These are phyloP conservation scores for Albatrellus ellisii DNA, from an alignment of 768 basidiomycete genomes.

Conservation along the genomic window DNA sequence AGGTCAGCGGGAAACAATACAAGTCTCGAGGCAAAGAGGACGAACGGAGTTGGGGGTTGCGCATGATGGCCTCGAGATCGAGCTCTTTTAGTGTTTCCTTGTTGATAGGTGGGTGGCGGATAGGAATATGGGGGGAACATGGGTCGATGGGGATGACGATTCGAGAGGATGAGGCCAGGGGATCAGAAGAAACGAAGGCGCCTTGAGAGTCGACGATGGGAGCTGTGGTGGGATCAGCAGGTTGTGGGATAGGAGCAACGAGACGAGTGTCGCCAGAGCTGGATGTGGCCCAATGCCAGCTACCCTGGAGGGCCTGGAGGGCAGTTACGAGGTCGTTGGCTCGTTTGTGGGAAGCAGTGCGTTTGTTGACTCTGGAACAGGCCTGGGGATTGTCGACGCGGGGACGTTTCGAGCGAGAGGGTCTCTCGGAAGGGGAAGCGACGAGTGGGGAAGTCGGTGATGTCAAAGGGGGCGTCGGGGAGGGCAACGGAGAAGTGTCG, in stretches of 20 bases:
- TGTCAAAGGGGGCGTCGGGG: slow-evolving; percentile 1
- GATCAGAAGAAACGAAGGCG: slow-evolving; percentile 14
- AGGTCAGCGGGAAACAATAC: slow-evolving; percentile 1
- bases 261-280: slow-evolving; percentile 13
- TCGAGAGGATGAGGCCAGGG: slow-evolving; percentile 14
- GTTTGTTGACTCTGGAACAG: slow-evolving; percentile 8
- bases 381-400: slow-evolving; percentile 9
- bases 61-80: slow-evolving; percentile 73
- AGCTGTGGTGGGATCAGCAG: slow-evolving; percentile 8
- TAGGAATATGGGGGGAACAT: slow-evolving; percentile 44
- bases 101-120: slow-evolving; percentile 66
- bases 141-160: slow-evolving; percentile 28
- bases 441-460: slow-evolving; percentile 1
- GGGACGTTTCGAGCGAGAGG: slow-evolving; percentile 12
- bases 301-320: slow-evolving; percentile 12
- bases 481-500: slow-evolving; percentile 4
- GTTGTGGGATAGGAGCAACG: slow-evolving; percentile 14
- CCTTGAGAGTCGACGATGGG: slow-evolving; percentile 9
- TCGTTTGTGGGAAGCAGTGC: slow-evolving; percentile 7
- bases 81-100: slow-evolving; percentile 74
- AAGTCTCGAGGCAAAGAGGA: slow-evolving; percentile 17
- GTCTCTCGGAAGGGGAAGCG: slow-evolving; percentile 8
- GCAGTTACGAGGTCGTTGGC: slow-evolving; percentile 10
- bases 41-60: slow-evolving; percentile 85
- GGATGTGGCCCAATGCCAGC: slow-evolving; percentile 14